phyloP scores from a whole-genome alignment of 176 grass and related monocot species.

The Aegilops umbellulata region DNA sequence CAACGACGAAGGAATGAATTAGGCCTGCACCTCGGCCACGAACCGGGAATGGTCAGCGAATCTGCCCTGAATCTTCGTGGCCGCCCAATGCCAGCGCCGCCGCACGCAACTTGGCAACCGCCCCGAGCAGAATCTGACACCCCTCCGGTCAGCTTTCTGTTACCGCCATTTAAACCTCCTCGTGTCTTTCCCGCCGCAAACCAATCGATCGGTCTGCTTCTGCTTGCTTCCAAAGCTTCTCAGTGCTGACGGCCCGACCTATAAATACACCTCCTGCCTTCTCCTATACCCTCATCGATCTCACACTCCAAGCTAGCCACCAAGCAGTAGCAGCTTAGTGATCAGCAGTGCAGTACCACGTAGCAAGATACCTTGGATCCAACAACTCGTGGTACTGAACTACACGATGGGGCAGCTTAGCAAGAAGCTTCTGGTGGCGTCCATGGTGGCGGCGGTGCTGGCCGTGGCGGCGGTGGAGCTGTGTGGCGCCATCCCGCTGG shows the following conservation, averaged over 20 bases:
- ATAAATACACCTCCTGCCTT: conserved; percentile 36
- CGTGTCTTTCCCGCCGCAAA: conserved; percentile 49
- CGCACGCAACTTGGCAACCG: conserved; percentile 22
- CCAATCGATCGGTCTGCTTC: background rate
- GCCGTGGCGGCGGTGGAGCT: conserved; percentile 22
- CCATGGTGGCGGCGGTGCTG: background rate
- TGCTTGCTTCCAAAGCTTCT: too few species aligned
- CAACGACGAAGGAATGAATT: background rate
- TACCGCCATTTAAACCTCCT: conserved; percentile 35
- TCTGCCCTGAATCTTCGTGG: conserved; percentile 42
- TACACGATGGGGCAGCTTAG: conserved; percentile 27
- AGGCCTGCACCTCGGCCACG: background rate
- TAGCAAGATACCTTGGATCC: too few species aligned
- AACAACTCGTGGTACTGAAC: background rate
- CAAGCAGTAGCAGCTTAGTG: background rate
- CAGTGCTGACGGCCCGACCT: background rate
- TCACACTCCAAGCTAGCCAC: background rate
- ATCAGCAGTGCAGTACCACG: background rate
- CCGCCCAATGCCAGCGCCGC: background rate
- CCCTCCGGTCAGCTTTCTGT: conserved; percentile 28
- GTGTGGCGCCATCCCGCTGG: conserved; percentile 46
- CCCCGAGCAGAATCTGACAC: conserved; percentile 44
- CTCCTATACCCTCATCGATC: conserved; percentile 29
- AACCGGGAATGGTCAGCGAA: conserved; percentile 11
- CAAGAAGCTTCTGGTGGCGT: background rate